Percentiles rank a stretch among this genome's conserved stretches.
Evolutionary conservation across 768 basidiomycete species (phyloP).

Genomic region (Nidularia sp.): DNA sequence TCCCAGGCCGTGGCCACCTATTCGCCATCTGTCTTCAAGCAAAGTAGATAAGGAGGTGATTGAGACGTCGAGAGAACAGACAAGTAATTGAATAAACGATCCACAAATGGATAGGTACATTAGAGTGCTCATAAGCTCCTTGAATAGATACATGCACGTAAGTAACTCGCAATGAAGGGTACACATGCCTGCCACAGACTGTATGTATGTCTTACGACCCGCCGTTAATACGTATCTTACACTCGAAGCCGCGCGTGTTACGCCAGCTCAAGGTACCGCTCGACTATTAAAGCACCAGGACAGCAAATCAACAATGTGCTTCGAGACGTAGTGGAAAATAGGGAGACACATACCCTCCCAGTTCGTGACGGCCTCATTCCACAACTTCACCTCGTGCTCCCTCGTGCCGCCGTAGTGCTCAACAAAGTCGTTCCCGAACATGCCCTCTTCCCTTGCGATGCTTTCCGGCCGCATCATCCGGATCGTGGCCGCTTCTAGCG

Average conservation of each 20-base stretch:
- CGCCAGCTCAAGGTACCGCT: slow-evolving; percentile 82
- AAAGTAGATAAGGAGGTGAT: too few species aligned
- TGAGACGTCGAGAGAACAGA: too few species aligned
- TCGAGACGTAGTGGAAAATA: background rate
- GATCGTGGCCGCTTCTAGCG: slow-evolving; percentile 74
- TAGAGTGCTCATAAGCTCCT: too few species aligned
- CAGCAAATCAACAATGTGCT: slow-evolving; percentile 1
- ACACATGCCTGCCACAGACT: too few species aligned
- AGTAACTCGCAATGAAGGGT: too few species aligned
- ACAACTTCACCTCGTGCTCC: slow-evolving; percentile 81
- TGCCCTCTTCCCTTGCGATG: slow-evolving; percentile 68
- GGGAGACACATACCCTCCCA: slow-evolving; percentile 73
- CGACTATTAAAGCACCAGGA: slow-evolving; percentile 42
- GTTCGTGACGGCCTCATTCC: slow-evolving; percentile 87
- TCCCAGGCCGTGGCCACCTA: too few species aligned
- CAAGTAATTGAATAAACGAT: too few species aligned
- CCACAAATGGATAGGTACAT: too few species aligned
- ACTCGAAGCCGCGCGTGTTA: slow-evolving; percentile 17
- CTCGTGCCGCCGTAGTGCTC: slow-evolving; percentile 96
- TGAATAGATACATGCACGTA: too few species aligned
- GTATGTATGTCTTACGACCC: too few species aligned
- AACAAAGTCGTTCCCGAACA: slow-evolving; percentile 87
- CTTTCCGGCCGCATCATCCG: slow-evolving; percentile 77
- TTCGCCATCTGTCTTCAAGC: too few species aligned
- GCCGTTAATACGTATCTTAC: background rate